phyloP scores from a whole-genome alignment of 345 rosid genomes.

The Pistacia atlantica region DNA sequence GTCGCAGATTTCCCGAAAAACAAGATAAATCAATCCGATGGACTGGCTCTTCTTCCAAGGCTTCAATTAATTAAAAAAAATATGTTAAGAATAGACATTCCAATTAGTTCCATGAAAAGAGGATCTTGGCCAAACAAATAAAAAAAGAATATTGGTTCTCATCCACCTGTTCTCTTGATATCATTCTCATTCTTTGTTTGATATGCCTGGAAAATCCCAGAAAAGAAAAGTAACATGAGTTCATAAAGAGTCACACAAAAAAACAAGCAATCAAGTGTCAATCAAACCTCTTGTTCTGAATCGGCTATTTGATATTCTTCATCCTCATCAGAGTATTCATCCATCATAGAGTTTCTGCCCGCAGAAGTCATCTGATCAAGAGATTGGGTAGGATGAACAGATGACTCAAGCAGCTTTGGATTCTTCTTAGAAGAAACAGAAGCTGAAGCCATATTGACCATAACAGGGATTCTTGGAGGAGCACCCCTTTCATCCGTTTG shows the following conservation, averaged over 20 bases:
- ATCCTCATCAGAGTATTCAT: conserved; percentile 93
- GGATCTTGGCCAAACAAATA: not conserved
- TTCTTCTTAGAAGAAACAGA: conserved; percentile 55
- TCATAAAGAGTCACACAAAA: conserved; percentile 6
- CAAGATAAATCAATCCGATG: conserved; percentile 80
- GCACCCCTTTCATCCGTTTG: conserved; percentile 95
- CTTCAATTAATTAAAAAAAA: conserved; percentile 37
- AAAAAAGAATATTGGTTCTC: conserved; percentile 17
- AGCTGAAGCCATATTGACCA: conserved; percentile 94
- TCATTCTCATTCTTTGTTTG: conserved; percentile 51
- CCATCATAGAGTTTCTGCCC: conserved; percentile 76
- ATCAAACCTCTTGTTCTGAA: conserved; percentile 81
- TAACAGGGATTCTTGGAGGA: conserved; percentile 91
- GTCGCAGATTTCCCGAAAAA: conserved; percentile 81
- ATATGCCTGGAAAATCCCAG: conserved; percentile 48
- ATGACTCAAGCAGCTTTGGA: conserved; percentile 49
- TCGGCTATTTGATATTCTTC: conserved; percentile 91
- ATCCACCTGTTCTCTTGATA: conserved; percentile 63
- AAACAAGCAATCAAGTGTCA: conserved; percentile 10
- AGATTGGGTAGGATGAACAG: conserved; percentile 52
- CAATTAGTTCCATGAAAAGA: conserved; percentile 2
- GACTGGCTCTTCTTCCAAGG: conserved; percentile 68
- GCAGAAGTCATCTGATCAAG: conserved; percentile 66
- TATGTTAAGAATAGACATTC: conserved; percentile 7
- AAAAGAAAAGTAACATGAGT: conserved; percentile 1